phyloP scores from a whole-genome alignment of 345 rosid species.

The Garcia nutans region DNA sequence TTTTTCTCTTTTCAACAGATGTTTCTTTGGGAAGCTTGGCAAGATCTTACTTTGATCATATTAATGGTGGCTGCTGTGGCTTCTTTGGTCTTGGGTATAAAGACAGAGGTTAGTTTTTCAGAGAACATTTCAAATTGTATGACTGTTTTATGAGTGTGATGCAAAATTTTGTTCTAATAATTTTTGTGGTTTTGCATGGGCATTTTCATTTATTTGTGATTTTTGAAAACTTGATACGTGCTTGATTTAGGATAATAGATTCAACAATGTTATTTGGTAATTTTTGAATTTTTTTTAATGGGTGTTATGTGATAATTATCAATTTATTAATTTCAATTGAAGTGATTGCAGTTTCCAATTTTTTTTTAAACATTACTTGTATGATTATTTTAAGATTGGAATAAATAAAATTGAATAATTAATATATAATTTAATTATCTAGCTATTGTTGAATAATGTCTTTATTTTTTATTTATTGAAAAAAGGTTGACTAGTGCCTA shows the following conservation, averaged over 20 bases:
- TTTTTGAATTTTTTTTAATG: no score
- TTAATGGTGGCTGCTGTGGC: constrained; percentile 84
- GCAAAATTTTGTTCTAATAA: constrained; percentile 11
- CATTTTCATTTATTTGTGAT: not conserved
- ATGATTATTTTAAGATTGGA: no score
- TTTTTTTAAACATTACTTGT: no score
- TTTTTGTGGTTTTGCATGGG: not conserved
- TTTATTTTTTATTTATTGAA: no score
- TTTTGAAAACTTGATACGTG: not conserved
- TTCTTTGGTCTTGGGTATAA: constrained; percentile 86
- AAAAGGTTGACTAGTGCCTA: no score
- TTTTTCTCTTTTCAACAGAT: constrained; percentile 39
- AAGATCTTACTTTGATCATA: constrained; percentile 89
- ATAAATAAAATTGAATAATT: no score
- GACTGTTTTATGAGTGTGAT: not conserved
- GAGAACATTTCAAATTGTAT: not conserved
- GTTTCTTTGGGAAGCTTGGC: constrained; percentile 99
- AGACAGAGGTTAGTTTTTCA: constrained; percentile 66
- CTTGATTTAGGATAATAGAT: not conserved
- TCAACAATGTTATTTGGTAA: no score
- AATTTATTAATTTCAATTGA: no score
- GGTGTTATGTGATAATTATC: no score
- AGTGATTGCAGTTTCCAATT: no score
- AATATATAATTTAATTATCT: no score
- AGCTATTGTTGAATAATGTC: no score